These are phyloP conservation scores for Metschnikowia gruessii DNA, from an alignment of 805 yeast genomes.

Conservation along the genomic window DNA sequence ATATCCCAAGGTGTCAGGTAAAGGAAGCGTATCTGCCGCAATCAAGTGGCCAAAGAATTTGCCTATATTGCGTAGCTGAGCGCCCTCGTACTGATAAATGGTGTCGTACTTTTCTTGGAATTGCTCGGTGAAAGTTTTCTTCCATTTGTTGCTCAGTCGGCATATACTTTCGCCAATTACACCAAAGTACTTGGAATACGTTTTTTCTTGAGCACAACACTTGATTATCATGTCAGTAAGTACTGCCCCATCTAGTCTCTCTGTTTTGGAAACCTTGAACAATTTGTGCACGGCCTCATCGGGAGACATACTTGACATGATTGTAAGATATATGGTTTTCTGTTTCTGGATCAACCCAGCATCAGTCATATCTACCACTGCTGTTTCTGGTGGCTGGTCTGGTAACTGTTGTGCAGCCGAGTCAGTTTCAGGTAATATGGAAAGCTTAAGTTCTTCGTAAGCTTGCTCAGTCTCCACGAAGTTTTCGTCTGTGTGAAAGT, in stretches of 20 bases:
- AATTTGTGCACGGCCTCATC: slow-evolving; percentile 93
- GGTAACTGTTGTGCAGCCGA: not conserved
- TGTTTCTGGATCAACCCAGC: slow-evolving; percentile 57
- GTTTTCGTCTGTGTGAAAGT: slow-evolving; percentile 48
- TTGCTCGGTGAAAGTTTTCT: slow-evolving; percentile 44
- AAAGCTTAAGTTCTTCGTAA: slow-evolving; percentile 42
- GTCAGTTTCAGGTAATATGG: slow-evolving; percentile 27
- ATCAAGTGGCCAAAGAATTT: slow-evolving; percentile 83
- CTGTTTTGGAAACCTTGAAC: slow-evolving; percentile 39
- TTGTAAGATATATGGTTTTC: slow-evolving; percentile 72
- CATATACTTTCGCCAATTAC: slow-evolving; percentile 67
- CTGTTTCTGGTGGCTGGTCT: not conserved
- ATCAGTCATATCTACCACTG: slow-evolving; percentile 5
- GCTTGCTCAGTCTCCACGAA: slow-evolving; percentile 49
- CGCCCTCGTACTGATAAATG: slow-evolving; percentile 67
- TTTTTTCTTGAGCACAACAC: slow-evolving; percentile 80
- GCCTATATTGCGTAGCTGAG: slow-evolving; percentile 74
- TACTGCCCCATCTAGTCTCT: slow-evolving; percentile 28
- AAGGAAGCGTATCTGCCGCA: slow-evolving; percentile 63
- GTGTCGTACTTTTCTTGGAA: slow-evolving; percentile 56
- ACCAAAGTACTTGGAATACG: slow-evolving; percentile 84
- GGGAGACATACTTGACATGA: slow-evolving; percentile 87
- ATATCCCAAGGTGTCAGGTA: slow-evolving; percentile 52
- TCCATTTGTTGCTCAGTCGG: slow-evolving; percentile 54
- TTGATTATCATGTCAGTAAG: slow-evolving; percentile 72